phyloP scores from a whole-genome alignment of 305 asterid species.

The Ajuga reptans region DNA sequence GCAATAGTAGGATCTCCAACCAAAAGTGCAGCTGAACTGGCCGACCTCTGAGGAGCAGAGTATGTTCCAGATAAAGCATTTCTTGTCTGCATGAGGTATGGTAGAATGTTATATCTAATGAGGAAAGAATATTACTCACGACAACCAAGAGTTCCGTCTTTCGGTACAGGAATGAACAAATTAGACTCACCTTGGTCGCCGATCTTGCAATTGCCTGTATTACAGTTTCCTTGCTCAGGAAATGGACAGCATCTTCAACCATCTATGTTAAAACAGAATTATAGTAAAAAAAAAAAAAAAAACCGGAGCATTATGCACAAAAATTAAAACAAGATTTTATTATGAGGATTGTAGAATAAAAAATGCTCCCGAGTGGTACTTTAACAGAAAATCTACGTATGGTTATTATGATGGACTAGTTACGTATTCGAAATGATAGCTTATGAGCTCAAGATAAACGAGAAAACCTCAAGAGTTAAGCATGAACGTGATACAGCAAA shows the following conservation, averaged over 20 bases:
- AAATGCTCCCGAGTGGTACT: slow-evolving; percentile 16
- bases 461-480: slow-evolving; percentile 87
- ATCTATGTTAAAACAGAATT: slow-evolving; percentile 39
- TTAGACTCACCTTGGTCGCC: slow-evolving; percentile 75
- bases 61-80: slow-evolving; percentile 96
- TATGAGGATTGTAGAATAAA: slow-evolving; percentile 1
- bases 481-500: slow-evolving; percentile 99
- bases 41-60: slow-evolving; percentile 99
- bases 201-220: slow-evolving; percentile 94
- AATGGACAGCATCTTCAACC: slow-evolving; percentile 99
- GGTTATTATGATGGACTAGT: background rate
- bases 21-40: slow-evolving; percentile 96
- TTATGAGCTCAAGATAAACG: slow-evolving; percentile 21
- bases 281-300: slow-evolving; percentile 16
- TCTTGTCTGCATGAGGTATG: slow-evolving; percentile 61
- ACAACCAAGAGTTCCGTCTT: background rate
- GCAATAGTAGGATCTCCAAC: slow-evolving; percentile 93
- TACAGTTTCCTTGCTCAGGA: slow-evolving; percentile 92
- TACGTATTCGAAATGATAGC: background rate
- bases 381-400: background rate
- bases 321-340: background rate
- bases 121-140: background rate
- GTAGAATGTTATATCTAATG: slow-evolving; percentile 20
- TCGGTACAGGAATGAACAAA: slow-evolving; percentile 4
- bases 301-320: slow-evolving; percentile 12